A percentile compares a stretch with the other conserved stretches of the same genome.
Conservation (phyloP, 208 protist species). For the Trypanosoma congolense region DNA sequence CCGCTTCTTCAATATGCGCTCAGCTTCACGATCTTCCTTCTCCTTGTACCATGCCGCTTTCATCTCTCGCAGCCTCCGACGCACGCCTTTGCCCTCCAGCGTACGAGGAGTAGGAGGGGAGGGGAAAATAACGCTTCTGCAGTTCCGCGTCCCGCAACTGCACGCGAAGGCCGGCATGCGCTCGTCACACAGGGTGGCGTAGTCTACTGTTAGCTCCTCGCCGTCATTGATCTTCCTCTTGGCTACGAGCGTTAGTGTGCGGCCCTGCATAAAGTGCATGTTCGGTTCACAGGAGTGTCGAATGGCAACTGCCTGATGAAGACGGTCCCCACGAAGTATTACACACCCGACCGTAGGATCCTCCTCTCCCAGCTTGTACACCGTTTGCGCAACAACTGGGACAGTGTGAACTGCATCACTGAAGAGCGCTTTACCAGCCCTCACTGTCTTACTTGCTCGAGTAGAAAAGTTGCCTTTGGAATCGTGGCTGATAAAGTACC, state of each 20-base stretch:
- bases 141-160: constrained; percentile 79
- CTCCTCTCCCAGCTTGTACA: constrained; percentile 72
- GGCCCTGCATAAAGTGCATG: constrained; percentile 77
- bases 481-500: constrained; percentile 86
- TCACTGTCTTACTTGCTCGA: constrained; percentile 65
- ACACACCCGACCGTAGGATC: constrained; percentile 74
- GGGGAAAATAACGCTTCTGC: constrained; percentile 75
- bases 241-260: constrained; percentile 68
- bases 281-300: constrained; percentile 90
- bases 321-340: constrained; percentile 59
- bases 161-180: constrained; percentile 76
- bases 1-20: constrained; percentile 74
- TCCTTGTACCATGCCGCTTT: constrained; percentile 68
- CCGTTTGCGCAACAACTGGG: constrained; percentile 65
- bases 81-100: constrained; percentile 53
- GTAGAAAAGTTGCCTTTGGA: constrained; percentile 72
- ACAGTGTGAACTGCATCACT: constrained; percentile 63
- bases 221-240: constrained; percentile 77
- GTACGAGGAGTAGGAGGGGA: constrained; percentile 60
- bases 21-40: constrained; percentile 67
- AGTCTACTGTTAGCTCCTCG: constrained; percentile 87
- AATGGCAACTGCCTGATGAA: constrained; percentile 68
- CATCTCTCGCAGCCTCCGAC: constrained; percentile 68
- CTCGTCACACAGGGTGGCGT: constrained; percentile 76
- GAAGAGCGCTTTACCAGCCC: constrained; percentile 64